These are phyloP conservation scores for Mesostigma viride DNA, from an alignment of 139 green algal species.

Conservation along the genomic window DNA sequence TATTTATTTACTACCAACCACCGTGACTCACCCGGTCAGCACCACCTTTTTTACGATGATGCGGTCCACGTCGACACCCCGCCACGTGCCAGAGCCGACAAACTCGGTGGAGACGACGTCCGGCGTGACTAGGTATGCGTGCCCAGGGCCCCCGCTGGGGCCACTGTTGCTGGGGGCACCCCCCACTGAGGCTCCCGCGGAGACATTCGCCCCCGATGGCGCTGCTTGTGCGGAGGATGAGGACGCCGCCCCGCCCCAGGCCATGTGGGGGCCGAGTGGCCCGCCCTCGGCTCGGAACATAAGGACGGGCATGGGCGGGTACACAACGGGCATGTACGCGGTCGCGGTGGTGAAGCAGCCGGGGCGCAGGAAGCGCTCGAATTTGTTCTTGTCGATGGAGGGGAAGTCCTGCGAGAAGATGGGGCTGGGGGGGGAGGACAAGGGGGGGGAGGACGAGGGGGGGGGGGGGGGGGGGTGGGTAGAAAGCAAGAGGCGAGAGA, in stretches of 20 bases:
- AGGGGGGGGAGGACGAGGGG: constrained; percentile 6
- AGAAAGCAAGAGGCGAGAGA: too few relatives aligned
- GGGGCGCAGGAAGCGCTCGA: constrained; percentile 74
- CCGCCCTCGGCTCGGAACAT: constrained; percentile 42
- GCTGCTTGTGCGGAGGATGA: too few relatives aligned
- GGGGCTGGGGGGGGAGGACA: constrained; percentile 35
- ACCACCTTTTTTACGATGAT: constrained; percentile 34
- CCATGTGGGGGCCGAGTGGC: too few relatives aligned
- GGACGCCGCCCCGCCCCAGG: too few relatives aligned
- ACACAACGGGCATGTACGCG: constrained; percentile 75
- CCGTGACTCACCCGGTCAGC: constrained; percentile 20
- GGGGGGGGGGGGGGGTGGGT: neutral
- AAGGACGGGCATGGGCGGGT: constrained; percentile 71
- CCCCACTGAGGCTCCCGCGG: too few relatives aligned
- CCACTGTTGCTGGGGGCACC: too few relatives aligned
- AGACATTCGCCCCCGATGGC: too few relatives aligned
- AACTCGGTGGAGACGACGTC: too few relatives aligned
- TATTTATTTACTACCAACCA: too few relatives aligned
- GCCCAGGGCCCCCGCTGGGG: too few relatives aligned
- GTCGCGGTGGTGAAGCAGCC: constrained; percentile 47
- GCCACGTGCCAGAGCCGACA: constrained; percentile 12
- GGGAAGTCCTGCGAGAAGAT: constrained; percentile 62
- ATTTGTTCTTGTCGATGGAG: constrained; percentile 80
- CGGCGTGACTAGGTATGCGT: too few relatives aligned
- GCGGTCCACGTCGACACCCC: constrained; percentile 12